phyloP scores from a whole-genome alignment of 1,284 basidiomycete genomes.

The Erythrobasidium hasegawianum region DNA sequence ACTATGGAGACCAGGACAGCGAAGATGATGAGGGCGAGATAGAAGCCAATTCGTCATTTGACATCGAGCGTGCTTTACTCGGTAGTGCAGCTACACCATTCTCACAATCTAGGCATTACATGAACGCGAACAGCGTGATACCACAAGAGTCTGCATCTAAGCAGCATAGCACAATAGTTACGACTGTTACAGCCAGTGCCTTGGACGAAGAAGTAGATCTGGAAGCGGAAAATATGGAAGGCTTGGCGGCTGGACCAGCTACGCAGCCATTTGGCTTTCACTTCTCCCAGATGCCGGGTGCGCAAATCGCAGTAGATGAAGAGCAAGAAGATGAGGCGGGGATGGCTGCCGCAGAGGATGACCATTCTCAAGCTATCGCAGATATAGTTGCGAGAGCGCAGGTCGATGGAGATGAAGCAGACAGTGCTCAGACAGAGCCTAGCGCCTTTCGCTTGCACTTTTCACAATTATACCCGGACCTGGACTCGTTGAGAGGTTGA shows the following conservation, averaged over 20 bases:
- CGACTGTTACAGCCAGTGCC: neutral
- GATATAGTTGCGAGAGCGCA: too few species aligned
- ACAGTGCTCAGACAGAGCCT: too few species aligned
- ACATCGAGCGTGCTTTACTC: neutral
- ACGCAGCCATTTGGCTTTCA: conserved; percentile 9
- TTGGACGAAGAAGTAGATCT: neutral
- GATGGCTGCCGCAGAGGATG: too few species aligned
- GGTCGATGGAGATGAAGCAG: too few species aligned
- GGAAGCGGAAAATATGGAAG: neutral
- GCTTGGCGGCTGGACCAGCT: neutral
- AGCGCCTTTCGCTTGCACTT: too few species aligned
- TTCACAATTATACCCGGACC: too few species aligned
- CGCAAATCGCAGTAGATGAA: neutral
- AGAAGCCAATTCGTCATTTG: neutral
- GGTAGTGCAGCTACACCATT: neutral
- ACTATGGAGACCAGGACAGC: neutral
- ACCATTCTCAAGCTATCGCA: too few species aligned
- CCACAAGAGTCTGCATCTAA: neutral
- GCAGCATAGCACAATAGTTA: too few species aligned
- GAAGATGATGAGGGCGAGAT: neutral
- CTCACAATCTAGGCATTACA: neutral
- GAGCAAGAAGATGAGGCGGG: too few species aligned
- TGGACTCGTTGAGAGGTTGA: too few species aligned
- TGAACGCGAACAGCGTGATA: too few species aligned
- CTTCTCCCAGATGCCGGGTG: conserved; percentile 20